Evolutionary conservation across 495 filamentous ascomycete species (phyloP).

Genomic region (Xylaria longipes): DNA sequence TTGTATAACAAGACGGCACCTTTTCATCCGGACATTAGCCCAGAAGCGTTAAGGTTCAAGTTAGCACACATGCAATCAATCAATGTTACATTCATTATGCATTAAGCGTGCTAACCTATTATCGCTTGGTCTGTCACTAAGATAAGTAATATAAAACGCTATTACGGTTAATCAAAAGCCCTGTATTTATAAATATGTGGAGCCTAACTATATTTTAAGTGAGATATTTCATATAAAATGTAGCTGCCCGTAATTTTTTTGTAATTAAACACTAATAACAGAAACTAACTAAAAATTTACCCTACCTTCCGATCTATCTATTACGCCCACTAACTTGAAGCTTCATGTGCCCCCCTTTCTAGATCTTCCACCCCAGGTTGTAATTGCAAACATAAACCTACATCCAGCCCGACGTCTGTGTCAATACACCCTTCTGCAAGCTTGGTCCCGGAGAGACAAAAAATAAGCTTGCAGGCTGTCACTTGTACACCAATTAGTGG

Average conservation of each 20-base stretch:
- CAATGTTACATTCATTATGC: background rate
- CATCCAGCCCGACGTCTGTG: background rate
- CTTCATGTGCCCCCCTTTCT: background rate
- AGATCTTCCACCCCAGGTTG: background rate
- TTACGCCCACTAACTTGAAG: background rate
- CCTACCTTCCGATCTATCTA: background rate
- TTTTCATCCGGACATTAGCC: conserved; percentile 16
- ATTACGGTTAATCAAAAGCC: background rate
- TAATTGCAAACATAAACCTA: background rate
- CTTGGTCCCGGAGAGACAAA: background rate
- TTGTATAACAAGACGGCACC: background rate
- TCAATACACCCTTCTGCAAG: background rate
- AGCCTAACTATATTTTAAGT: background rate
- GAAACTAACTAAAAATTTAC: conserved; percentile 4
- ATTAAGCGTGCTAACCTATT: background rate
- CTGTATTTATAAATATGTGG: background rate
- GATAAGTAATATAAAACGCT: background rate
- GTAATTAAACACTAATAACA: conserved; percentile 18
- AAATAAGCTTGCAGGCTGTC: background rate
- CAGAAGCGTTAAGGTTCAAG: background rate
- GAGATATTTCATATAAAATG: conserved; percentile 2
- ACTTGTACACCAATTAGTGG: background rate
- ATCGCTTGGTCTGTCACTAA: background rate
- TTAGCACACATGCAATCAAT: no score
- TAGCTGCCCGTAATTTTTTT: conserved; percentile 5